A percentile compares a stretch with the other conserved stretches of the same genome.
Conservation (phyloP, 805 yeast genomes). For the Wickerhamomyces tratensis region DNA sequence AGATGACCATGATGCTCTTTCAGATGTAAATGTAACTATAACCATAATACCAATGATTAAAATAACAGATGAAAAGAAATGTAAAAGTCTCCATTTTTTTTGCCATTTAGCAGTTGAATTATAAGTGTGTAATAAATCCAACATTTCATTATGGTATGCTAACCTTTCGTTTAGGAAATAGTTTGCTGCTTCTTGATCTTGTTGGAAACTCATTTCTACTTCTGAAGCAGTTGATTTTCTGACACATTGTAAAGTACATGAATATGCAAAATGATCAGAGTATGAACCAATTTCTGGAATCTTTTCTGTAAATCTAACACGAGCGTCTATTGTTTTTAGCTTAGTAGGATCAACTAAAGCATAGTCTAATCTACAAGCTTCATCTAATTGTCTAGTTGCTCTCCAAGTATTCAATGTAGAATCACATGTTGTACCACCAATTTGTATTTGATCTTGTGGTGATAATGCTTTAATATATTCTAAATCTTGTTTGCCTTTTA, state of each 20-base stretch:
- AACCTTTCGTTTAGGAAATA: constrained; percentile 3
- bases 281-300: constrained; percentile 63
- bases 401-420: constrained; percentile 83
- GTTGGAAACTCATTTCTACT: no score
- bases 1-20: constrained; percentile 47
- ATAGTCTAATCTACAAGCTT: constrained; percentile 87
- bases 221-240: constrained; percentile 3
- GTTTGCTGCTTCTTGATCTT: no score
- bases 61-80: constrained; percentile 48
- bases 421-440: constrained; percentile 88
- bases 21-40: constrained; percentile 49
- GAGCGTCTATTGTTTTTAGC: constrained; percentile 48
- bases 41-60: constrained; percentile 44
- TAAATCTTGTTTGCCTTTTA: constrained; percentile 39
- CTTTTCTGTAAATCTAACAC: constrained; percentile 64
- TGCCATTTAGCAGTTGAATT: constrained; percentile 48
- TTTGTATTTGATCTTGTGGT: constrained; percentile 52
- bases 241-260: constrained; percentile 29
- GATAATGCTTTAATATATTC: constrained; percentile 33
- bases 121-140: constrained; percentile 36
- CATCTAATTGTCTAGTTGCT: constrained; percentile 33
- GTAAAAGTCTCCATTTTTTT: constrained; percentile 51
- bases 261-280: constrained; percentile 90
- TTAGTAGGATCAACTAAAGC: constrained; percentile 60
- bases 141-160: constrained; percentile 38